Conservation (phyloP, 257 asterid genomes). For the Penstemon davidsonii region DNA sequence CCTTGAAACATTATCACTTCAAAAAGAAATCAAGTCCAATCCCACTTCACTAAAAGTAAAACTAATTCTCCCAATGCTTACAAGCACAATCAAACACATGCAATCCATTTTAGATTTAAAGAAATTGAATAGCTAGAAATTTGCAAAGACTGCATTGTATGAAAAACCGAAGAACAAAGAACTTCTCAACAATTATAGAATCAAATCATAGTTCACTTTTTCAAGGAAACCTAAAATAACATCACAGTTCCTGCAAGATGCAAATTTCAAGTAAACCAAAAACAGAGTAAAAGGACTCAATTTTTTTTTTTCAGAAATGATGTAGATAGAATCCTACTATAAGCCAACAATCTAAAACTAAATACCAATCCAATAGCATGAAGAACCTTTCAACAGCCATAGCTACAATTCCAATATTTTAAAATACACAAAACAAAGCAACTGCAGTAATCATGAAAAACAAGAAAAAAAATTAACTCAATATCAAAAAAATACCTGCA, state of each 20-base stretch:
- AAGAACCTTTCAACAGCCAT: conserved; percentile 9
- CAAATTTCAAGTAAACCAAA: background rate
- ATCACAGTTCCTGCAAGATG: background rate
- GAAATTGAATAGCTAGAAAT: background rate
- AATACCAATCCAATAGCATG: background rate
- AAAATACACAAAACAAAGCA: background rate
- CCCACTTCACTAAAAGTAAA: background rate
- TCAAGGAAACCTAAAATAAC: background rate
- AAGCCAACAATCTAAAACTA: background rate
- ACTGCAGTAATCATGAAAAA: conserved; percentile 7
- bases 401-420: conserved; percentile 1
- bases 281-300: background rate
- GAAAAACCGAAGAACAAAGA: background rate
- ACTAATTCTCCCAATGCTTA: background rate
- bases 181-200: background rate
- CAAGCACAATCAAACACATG: conserved; percentile 5
- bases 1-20: conserved; percentile 8
- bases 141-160: background rate
- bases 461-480: background rate
- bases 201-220: background rate
- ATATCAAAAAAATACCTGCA: conserved; percentile 56
- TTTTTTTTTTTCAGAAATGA: background rate
- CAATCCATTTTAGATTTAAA: background rate
- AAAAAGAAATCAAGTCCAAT: conserved; percentile 11
- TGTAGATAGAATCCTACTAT: conserved; percentile 17